Conservation (phyloP, 352 stramenopile species). For the Pythium insidiosum region DNA sequence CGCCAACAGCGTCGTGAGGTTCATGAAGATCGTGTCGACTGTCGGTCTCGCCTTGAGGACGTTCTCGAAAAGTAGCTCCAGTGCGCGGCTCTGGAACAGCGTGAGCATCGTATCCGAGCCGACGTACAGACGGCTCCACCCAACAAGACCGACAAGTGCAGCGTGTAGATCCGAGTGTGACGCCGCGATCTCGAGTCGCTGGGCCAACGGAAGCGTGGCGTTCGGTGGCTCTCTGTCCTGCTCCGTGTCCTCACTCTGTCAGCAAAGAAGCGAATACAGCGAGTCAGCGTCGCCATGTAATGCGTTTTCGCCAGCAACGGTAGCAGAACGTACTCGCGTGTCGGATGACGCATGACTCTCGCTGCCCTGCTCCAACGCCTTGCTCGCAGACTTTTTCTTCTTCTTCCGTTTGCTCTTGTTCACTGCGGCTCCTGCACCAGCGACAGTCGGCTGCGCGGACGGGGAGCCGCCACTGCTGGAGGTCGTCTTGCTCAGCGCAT, state of each 20-base stretch:
- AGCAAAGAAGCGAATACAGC: no score
- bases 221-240: no score
- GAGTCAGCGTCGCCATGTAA: no score
- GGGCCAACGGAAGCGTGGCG: slow-evolving; percentile 39
- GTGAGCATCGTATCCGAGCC: slow-evolving; percentile 54
- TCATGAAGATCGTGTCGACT: slow-evolving; percentile 37
- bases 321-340: no score
- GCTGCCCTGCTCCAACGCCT: no score
- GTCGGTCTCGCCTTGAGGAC: slow-evolving; percentile 32
- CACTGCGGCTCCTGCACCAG: no score
- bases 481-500: not conserved
- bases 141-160: slow-evolving; percentile 60
- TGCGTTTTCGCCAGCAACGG: no score
- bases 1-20: slow-evolving; percentile 39
- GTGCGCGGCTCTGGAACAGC: slow-evolving; percentile 64
- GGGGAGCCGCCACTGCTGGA: not conserved
- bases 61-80: slow-evolving; percentile 53
- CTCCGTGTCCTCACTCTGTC: no score
- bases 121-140: slow-evolving; percentile 59
- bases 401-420: slow-evolving; percentile 22
- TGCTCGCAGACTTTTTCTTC: slow-evolving; percentile 20
- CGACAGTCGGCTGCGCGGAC: no score
- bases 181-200: slow-evolving; percentile 61
- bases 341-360: no score
- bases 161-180: slow-evolving; percentile 57